Conservation (phyloP, 805 yeast genomes). For the Ogataea sp. region DNA sequence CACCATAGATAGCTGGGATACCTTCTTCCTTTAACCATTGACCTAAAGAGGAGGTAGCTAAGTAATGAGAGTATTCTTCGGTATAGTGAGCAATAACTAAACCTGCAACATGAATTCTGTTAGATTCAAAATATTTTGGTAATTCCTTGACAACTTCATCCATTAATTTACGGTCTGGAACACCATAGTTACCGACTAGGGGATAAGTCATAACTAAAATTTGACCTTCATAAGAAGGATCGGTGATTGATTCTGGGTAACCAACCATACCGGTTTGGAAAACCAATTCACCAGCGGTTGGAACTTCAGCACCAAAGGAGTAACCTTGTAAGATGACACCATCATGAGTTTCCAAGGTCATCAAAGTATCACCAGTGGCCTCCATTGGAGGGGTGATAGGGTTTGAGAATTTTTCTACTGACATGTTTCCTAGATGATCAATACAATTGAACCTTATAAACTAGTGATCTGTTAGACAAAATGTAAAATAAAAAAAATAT, state of each 20-base stretch:
- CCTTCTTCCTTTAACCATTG: slow-evolving; percentile 88
- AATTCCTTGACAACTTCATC: slow-evolving; percentile 69
- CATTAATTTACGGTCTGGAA: slow-evolving; percentile 75
- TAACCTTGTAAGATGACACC: slow-evolving; percentile 87
- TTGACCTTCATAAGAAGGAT: slow-evolving; percentile 96
- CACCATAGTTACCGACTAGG: slow-evolving; percentile 97
- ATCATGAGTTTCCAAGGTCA: slow-evolving; percentile 83
- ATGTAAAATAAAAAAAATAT: slow-evolving; percentile 2
- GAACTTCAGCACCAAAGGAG: slow-evolving; percentile 88
- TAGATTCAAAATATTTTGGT: slow-evolving; percentile 92
- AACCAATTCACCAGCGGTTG: slow-evolving; percentile 95
- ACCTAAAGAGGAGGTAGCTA: slow-evolving; percentile 89
- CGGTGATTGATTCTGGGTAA: slow-evolving; percentile 98
- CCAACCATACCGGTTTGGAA: slow-evolving; percentile 99
- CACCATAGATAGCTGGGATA: slow-evolving; percentile 95
- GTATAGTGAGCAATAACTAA: slow-evolving; percentile 95
- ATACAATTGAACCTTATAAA: background rate
- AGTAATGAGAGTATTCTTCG: slow-evolving; percentile 88
- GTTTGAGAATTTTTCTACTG: slow-evolving; percentile 45
- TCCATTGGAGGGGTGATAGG: slow-evolving; percentile 91
- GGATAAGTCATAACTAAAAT: slow-evolving; percentile 96
- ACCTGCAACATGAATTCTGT: slow-evolving; percentile 91
- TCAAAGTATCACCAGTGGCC: slow-evolving; percentile 70
- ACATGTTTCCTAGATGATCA: slow-evolving; percentile 16
- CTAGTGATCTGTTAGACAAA: background rate